Evolutionary conservation across 1,284 basidiomycete species (phyloP), one percentile per base, ranked within the genome.

Genomic region (Cryptococcus sp.): DNA sequence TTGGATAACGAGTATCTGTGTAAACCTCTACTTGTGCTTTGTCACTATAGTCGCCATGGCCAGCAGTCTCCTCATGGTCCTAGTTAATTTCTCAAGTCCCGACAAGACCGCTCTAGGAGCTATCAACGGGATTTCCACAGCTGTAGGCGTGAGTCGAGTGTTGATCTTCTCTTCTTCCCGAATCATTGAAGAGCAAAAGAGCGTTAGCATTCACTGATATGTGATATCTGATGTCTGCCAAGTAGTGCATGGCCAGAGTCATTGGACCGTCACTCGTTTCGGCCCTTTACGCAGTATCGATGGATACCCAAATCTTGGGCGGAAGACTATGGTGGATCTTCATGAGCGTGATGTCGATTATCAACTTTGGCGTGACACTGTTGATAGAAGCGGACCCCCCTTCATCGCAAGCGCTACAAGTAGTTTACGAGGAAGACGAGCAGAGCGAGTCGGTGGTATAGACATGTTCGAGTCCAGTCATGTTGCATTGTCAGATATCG

Each of bases 281-380:
- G 62, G 73, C 73, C 3, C 38, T 76, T 4, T 77, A 71, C 54
- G 75, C 75, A 16, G 57, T 74, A 10, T 76, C 74, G 11, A 74
- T 77, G 64, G 73, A 75, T 51, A 58, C 66, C 20, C 63, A 69
- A 19, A 65, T 73, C 3, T 53, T 76, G 11, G 68, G 67, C 10
- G 75, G 75, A 3, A 61, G 71, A 44, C 59, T 76, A 26, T 77
- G 75, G 75, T 77, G 74, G 74, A 67, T 77, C 16, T 67, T 74
- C 57, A 73, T 74, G 69, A 61, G 65, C n/a, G 44, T 62, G 40
- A 63, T 69, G 50, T 68, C 68, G 11, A 19, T 60, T 4, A 23
- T 65, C 50, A 71, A 71, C 44, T 59, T 67, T 29, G 53, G 25
- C n/a, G 58, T 65, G 8, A 54, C 57, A 37, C 43, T 65, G 17